Base-by-base conservation (phyloP, 2,329 filamentous ascomycete genomes). In the Bipolaris sorokiniana region DNA sequence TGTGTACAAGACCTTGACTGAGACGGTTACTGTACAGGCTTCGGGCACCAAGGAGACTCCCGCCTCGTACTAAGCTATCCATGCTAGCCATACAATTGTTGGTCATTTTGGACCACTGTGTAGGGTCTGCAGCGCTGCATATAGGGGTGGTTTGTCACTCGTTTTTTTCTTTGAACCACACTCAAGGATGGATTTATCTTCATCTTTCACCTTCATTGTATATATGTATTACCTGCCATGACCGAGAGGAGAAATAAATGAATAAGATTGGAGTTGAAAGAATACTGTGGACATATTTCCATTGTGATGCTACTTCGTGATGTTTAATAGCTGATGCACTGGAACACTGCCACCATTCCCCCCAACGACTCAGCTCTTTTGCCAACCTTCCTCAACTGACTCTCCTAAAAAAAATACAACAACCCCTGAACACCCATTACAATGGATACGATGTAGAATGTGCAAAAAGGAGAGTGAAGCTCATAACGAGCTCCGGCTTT, bases 1-100 rank as follows among this genome's bases (percentile, higher is more conserved):
- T 2, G 53, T 67, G 20, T 63, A 61, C 48, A 59, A 60, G 36
- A 72, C 67, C 5, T 34, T 72, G 5, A 73, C 69, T 2, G 48
- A 68, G 38, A 69, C 63, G 2, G 64, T 65, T 10, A 72, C 67
- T 38, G 59, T 74, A 1, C 61, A 26, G 9, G 56, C 48, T 5
- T 41, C 44, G 41, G 48, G 11, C 13, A 34, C 48, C 13, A 48
- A 52, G 36, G 36, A 28, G 34, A 55, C 52, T 9, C 51, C 49
- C 13, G 40, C 48, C 9, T 53, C 49, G 11, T 56, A 56, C 42
- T 62, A 59, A n/a, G 23, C 6, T 3, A 5, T 11, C 1, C 3
- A 13, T 31, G 13, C 28, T 11, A 31, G 22, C 22, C 22, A 22
- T 22, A 22, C 22, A 22, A 22, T 22, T 3, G 22, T 22, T 22